Evolutionary conservation across 805 yeast genomes (phyloP).

Genomic region (Jamesozyma rosinii): DNA sequence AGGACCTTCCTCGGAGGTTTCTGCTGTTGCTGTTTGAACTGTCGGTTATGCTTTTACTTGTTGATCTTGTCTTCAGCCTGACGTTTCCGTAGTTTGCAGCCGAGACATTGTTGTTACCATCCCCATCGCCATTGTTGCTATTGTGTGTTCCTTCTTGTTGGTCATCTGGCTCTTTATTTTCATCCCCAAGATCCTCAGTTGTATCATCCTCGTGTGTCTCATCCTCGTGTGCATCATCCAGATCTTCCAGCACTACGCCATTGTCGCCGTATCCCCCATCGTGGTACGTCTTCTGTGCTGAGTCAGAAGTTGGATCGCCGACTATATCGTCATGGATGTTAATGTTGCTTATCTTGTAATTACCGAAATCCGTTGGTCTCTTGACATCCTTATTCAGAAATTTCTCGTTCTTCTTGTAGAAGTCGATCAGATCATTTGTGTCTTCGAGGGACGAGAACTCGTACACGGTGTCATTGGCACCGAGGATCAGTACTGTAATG

Average conservation of each 20-base stretch:
- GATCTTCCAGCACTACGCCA: not conserved
- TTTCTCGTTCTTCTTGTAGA: conserved; percentile 29
- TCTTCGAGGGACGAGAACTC: conserved; percentile 70
- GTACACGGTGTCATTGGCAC: conserved; percentile 71
- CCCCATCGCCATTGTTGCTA: not conserved
- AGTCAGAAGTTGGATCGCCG: no score
- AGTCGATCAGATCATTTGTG: conserved; percentile 40
- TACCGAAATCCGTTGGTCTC: conserved; percentile 58
- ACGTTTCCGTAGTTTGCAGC: not conserved
- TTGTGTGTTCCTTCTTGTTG: not conserved
- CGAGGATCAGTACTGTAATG: conserved; percentile 79
- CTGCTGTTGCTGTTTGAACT: not conserved
- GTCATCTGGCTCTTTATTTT: not conserved
- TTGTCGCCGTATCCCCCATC: not conserved
- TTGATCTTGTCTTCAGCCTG: not conserved
- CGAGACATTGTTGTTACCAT: not conserved
- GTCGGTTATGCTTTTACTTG: not conserved
- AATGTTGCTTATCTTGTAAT: conserved; percentile 36
- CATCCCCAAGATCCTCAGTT: not conserved
- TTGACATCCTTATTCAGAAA: conserved; percentile 45
- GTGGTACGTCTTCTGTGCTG: no score
- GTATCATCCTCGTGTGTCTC: not conserved
- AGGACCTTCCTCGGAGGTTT: not conserved
- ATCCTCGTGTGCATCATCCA: not conserved
- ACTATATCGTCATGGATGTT: not conserved